Base-by-base conservation (phyloP, 495 filamentous ascomycete species). In the Friedmanniomyces endolithicus region DNA sequence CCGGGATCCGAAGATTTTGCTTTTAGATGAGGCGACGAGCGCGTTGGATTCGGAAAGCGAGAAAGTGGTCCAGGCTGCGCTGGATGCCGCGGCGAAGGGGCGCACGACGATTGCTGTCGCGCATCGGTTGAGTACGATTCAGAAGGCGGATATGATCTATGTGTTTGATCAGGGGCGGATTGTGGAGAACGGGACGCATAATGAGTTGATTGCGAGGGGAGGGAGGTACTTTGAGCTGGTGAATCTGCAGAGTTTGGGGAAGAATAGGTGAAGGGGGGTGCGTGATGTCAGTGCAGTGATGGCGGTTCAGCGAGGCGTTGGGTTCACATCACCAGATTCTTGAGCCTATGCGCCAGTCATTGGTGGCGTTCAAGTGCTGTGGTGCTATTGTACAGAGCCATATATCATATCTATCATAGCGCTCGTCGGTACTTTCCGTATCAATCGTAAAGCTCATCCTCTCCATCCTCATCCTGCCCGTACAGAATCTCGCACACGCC, bases 401-500 rank as follows among this genome's bases (percentile, higher is more conserved):
- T 31, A 9, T 31, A 9, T 31, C 27, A 31, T 9, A 9, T 31
- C 27, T 4, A 9, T 31, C 27, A 9, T 31, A 4, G 27, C 9
- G 27, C 27, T 31, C 27, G 27, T 31, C 27, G 27, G 4, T 31
- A 3, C 3, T 31, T 9, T 3, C 9, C 27, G 27, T 31, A 4
- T 47, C 44, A 47, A 41, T 46, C 47, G 23, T 52, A 17, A 1
- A 33, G 27, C 39, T 53, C 50, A n/a, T 45, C 50, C 11, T 45
- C 34, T 24, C 50, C 52, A 20, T 56, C 48, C 16, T 48, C 52
- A 24, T 41, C 12, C 27, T 50, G 74, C 0, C 82, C 85, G 65
- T 88, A 88, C 47, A 88, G 59, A 20, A 97, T 80, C 75, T 99
- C 92, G 69, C 90, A 96, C n/a, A 96, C 92, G 2, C 92, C 92